Evolutionary conservation across 2,329 filamentous ascomycete species (phyloP).

Genomic region (Cercospora janseana): DNA sequence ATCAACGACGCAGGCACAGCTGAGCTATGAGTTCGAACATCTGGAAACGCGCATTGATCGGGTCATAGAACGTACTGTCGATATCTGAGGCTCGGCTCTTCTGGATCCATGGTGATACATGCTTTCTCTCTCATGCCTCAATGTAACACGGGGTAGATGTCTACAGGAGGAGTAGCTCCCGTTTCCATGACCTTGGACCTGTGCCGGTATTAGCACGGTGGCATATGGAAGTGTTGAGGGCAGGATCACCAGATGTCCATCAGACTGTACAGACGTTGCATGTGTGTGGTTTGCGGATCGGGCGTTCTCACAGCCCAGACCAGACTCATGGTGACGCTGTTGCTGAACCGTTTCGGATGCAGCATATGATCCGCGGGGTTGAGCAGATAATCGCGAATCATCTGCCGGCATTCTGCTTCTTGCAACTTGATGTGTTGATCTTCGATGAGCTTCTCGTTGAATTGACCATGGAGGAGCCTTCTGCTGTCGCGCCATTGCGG

Average conservation of each 20-base stretch:
- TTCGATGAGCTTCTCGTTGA: conserved; percentile 47
- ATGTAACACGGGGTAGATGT: background rate
- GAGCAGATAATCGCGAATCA: conserved; percentile 47
- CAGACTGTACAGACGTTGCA: conserved; percentile 40
- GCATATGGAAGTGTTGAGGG: background rate
- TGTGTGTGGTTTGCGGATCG: conserved; percentile 25
- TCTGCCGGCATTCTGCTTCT: conserved; percentile 51
- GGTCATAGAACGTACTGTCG: too few relatives aligned
- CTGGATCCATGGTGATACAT: too few relatives aligned
- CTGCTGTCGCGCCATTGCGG: conserved; percentile 48
- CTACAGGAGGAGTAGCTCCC: background rate
- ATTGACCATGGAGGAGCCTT: conserved; percentile 45
- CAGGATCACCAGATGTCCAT: conserved; percentile 44
- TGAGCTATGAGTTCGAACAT: too few relatives aligned
- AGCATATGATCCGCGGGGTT: conserved; percentile 47
- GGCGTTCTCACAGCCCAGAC: conserved; percentile 31
- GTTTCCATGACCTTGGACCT: conserved; percentile 4
- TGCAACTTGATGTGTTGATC: conserved; percentile 45
- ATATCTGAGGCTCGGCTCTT: too few relatives aligned
- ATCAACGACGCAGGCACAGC: too few relatives aligned
- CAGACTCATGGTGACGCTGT: conserved; percentile 50
- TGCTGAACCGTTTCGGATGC: conserved; percentile 51
- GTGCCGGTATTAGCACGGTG: conserved; percentile 38
- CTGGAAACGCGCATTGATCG: too few relatives aligned
- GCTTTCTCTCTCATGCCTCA: too few relatives aligned